Percentiles rank a stretch among this genome's conserved stretches.
Conservation (phyloP, 1,139 yeast genomes). For the Saccharomycopsis hybrid region DNA sequence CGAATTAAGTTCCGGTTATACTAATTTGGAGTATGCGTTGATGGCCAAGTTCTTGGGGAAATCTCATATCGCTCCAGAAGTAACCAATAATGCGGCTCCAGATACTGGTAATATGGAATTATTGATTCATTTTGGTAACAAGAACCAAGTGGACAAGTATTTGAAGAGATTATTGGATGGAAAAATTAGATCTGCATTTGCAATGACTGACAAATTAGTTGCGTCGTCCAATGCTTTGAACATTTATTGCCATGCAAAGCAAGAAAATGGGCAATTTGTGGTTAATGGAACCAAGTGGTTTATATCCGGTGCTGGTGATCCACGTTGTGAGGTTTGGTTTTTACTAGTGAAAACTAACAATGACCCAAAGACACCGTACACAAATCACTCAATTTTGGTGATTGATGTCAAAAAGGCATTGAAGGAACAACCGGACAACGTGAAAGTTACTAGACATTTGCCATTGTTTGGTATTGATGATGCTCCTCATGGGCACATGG, state of each 20-base stretch:
- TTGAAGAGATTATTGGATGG: slow-evolving; percentile 54
- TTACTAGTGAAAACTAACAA: slow-evolving; percentile 59
- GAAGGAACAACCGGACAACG: slow-evolving; percentile 41
- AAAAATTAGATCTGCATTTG: slow-evolving; percentile 56
- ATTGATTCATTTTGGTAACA: slow-evolving; percentile 52
- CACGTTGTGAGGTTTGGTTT: slow-evolving; percentile 54
- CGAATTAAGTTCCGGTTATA: slow-evolving; percentile 56
- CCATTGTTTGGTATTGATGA: slow-evolving; percentile 60
- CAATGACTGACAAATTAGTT: slow-evolving; percentile 65
- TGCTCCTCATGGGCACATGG: slow-evolving; percentile 73
- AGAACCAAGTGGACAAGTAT: slow-evolving; percentile 47
- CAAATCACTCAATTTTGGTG: slow-evolving; percentile 55
- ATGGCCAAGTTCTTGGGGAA: slow-evolving; percentile 68
- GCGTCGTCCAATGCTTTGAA: slow-evolving; percentile 66
- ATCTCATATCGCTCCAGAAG: slow-evolving; percentile 52
- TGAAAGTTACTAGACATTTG: slow-evolving; percentile 48
- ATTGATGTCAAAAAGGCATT: slow-evolving; percentile 48
- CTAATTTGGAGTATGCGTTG: slow-evolving; percentile 62
- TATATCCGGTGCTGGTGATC: slow-evolving; percentile 74
- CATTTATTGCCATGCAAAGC: slow-evolving; percentile 44
- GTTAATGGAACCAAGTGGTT: slow-evolving; percentile 69
- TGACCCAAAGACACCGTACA: slow-evolving; percentile 35
- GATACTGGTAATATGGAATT: slow-evolving; percentile 77
- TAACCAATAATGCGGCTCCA: slow-evolving; percentile 60
- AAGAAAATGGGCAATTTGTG: slow-evolving; percentile 41